Conservation (phyloP, 441 rosid genomes). For the Erodium texanum region DNA sequence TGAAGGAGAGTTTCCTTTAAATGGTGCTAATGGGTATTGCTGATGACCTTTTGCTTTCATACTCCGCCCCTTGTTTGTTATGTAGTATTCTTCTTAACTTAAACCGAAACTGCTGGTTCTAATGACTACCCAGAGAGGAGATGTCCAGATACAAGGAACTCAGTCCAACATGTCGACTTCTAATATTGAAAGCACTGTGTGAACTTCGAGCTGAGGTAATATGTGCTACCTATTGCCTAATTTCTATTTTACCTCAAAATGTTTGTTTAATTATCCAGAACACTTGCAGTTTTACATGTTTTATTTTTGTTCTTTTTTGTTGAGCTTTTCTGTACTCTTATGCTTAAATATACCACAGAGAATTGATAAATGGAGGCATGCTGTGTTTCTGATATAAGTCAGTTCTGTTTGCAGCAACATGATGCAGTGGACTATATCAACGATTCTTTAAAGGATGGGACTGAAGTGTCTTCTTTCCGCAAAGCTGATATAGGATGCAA, state of each 20-base stretch:
- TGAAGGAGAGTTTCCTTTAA: constrained; percentile 55
- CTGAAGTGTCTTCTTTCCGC: constrained; percentile 35
- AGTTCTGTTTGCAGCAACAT: constrained; percentile 46
- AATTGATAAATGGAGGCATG: background rate
- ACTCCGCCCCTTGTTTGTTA: background rate
- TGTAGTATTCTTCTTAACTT: constrained; percentile 9
- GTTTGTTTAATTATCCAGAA: background rate
- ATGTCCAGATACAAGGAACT: constrained; percentile 50
- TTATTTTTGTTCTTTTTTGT: background rate
- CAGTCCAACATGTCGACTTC: constrained; percentile 43
- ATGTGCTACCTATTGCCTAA: constrained; percentile 12
- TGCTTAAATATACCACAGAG: background rate
- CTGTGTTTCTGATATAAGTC: constrained; percentile 5
- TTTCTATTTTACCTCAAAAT: constrained; percentile 6
- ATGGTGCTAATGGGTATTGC: constrained; percentile 50
- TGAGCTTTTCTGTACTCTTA: background rate
- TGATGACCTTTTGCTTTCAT: constrained; percentile 1
- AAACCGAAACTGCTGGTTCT: constrained; percentile 7
- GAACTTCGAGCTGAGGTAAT: constrained; percentile 68
- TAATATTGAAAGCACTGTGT: constrained; percentile 65
- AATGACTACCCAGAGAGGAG: constrained; percentile 45
- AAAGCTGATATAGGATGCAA: constrained; percentile 55
- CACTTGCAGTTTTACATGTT: background rate
- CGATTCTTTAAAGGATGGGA: constrained; percentile 40
- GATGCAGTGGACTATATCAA: constrained; percentile 49